Conservation (phyloP, 2,329 filamentous ascomycete genomes). For the Purpureocillium lavendulum region DNA sequence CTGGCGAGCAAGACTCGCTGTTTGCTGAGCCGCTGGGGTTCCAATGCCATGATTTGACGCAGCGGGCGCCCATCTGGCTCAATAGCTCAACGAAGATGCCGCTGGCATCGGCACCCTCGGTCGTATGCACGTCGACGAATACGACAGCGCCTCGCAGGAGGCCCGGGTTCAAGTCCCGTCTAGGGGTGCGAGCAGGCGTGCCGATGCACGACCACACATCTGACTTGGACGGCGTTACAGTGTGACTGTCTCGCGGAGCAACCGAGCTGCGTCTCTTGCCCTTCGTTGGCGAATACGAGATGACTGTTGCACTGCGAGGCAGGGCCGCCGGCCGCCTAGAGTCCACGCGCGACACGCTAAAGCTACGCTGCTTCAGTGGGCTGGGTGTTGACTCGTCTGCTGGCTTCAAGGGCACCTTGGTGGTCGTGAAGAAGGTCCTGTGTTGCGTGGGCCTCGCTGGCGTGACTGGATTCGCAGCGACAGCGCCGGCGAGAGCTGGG, state of each 20-base stretch:
- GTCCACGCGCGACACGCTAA: constrained; percentile 40
- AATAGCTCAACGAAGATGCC: constrained; percentile 75
- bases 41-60: constrained; percentile 70
- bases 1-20: constrained; percentile 23
- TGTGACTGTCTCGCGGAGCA: background rate
- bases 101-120: constrained; percentile 72
- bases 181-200: constrained; percentile 49
- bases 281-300: constrained; percentile 46
- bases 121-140: constrained; percentile 77
- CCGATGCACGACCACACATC: constrained; percentile 45
- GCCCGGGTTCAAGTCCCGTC: constrained; percentile 40
- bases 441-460: constrained; percentile 43
- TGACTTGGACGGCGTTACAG: constrained; percentile 36
- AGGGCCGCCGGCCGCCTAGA: constrained; percentile 32
- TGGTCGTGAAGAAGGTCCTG: constrained; percentile 57
- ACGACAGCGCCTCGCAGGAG: constrained; percentile 66
- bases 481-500: constrained; percentile 27
- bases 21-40: constrained; percentile 38
- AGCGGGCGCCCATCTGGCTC: constrained; percentile 71
- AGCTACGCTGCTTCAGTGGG: constrained; percentile 39
- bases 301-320: constrained; percentile 41
- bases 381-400: constrained; percentile 50
- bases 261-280: constrained; percentile 19
- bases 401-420: constrained; percentile 67
- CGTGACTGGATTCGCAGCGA: constrained; percentile 36